These are phyloP conservation scores for Ailanthus altissimus DNA, from an alignment of 345 rosid genomes.

Conservation along the genomic window DNA sequence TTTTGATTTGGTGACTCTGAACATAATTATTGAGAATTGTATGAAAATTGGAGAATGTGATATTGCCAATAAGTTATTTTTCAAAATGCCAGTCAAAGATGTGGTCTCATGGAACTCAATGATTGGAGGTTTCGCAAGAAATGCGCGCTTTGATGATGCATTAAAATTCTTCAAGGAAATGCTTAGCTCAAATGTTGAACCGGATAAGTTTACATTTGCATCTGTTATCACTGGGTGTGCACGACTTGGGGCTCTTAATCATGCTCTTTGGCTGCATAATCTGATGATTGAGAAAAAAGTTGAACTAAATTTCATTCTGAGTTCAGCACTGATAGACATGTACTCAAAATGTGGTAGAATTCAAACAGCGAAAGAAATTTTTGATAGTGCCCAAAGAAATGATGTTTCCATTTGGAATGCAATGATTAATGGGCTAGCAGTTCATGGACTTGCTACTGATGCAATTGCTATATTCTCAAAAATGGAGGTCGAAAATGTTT, in stretches of 20 bases:
- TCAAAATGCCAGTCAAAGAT: conserved; percentile 44
- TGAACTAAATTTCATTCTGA: conserved; percentile 54
- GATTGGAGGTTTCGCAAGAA: conserved; percentile 66
- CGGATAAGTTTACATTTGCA: conserved; percentile 70
- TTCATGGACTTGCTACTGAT: conserved; percentile 68
- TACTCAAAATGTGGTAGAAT: conserved; percentile 74
- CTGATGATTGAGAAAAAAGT: conserved; percentile 46
- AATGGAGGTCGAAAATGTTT: conserved; percentile 55
- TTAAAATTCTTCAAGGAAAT: conserved; percentile 45
- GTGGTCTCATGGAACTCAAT: conserved; percentile 79
- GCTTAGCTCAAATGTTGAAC: conserved; percentile 49
- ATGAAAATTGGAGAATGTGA: conserved; percentile 52
- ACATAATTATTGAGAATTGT: conserved; percentile 49
- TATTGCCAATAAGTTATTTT: conserved; percentile 58
- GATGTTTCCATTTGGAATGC: conserved; percentile 80
- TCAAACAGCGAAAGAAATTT: conserved; percentile 56
- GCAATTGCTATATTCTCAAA: conserved; percentile 49
- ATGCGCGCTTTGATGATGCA: conserved; percentile 57
- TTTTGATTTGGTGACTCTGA: conserved; percentile 39
- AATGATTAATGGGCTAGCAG: conserved; percentile 75
- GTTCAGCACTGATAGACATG: conserved; percentile 74
- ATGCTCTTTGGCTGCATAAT: conserved; percentile 64
- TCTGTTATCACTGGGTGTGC: conserved; percentile 70
- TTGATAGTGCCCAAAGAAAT: conserved; percentile 35
- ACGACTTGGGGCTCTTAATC: conserved; percentile 54